phyloP scores from a whole-genome alignment of 2,329 filamentous ascomycete genomes.

The Penicillium corylophilum region DNA sequence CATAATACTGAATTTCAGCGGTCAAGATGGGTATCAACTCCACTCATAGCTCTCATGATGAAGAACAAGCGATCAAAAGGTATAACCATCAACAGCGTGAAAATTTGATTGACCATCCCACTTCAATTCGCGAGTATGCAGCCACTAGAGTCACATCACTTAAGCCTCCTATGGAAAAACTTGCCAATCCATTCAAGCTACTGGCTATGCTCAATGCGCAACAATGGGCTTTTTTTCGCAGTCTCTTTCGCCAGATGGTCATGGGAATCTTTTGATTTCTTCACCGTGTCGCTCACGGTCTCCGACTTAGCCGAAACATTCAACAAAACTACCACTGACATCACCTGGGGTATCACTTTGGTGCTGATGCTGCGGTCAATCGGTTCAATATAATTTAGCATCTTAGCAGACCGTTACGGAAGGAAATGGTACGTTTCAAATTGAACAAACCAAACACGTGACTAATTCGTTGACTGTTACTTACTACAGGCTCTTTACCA shows the following conservation, averaged over 20 bases:
- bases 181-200: background rate
- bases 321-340: conserved; percentile 55
- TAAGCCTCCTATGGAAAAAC: background rate
- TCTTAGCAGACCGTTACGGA: background rate
- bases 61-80: background rate
- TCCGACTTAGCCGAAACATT: conserved; percentile 54
- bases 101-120: background rate
- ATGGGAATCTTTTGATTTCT: background rate
- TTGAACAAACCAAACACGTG: background rate
- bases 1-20: background rate
- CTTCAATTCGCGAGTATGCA: background rate
- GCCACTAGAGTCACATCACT: background rate
- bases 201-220: background rate
- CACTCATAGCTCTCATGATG: background rate
- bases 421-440: background rate
- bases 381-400: conserved; percentile 48
- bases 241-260: background rate
- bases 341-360: conserved; percentile 60
- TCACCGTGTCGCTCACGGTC: background rate
- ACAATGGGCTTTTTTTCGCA: background rate
- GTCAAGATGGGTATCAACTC: background rate
- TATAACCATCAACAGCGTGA: background rate
- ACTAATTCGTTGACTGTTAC: no score
- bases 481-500: no score
- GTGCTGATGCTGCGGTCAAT: conserved; percentile 63